Conservation (phyloP, 495 filamentous ascomycete genomes). For the Margaritispora aquatica region DNA sequence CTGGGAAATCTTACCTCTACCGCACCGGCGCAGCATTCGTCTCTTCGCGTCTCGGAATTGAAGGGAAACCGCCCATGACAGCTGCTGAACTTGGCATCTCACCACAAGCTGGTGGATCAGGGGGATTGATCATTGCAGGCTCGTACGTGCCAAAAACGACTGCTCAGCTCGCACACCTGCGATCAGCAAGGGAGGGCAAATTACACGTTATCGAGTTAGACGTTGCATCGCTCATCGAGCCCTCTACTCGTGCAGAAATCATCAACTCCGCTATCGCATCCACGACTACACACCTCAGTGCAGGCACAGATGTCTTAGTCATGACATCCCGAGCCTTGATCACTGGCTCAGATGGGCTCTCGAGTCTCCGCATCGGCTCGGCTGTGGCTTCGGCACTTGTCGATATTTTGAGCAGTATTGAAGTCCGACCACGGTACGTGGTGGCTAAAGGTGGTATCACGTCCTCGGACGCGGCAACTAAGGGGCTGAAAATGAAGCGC, state of each 20-base stretch:
- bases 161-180: conserved; percentile 37
- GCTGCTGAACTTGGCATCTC: conserved; percentile 34
- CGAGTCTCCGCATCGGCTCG: conserved; percentile 39
- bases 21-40: conserved; percentile 49
- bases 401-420: conserved; percentile 32
- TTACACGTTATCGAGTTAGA: conserved; percentile 43
- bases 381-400: conserved; percentile 41
- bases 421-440: conserved; percentile 43
- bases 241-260: conserved; percentile 15
- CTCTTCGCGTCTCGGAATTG: conserved; percentile 45
- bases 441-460: conserved; percentile 51
- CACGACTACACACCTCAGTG: conserved; percentile 24
- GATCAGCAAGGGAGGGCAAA: conserved; percentile 31
- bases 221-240: conserved; percentile 35
- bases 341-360: conserved; percentile 36
- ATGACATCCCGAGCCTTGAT: conserved; percentile 49
- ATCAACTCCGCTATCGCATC: conserved; percentile 26
- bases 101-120: conserved; percentile 22
- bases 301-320: conserved; percentile 39
- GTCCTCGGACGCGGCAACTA: conserved; percentile 46
- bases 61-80: conserved; percentile 37
- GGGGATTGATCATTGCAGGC: conserved; percentile 43
- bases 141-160: conserved; percentile 52
- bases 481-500: conserved; percentile 44
- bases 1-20: conserved; percentile 44